phyloP scores from a whole-genome alignment of 108 stramenopile species.

The Pelagomonas calceolata region DNA sequence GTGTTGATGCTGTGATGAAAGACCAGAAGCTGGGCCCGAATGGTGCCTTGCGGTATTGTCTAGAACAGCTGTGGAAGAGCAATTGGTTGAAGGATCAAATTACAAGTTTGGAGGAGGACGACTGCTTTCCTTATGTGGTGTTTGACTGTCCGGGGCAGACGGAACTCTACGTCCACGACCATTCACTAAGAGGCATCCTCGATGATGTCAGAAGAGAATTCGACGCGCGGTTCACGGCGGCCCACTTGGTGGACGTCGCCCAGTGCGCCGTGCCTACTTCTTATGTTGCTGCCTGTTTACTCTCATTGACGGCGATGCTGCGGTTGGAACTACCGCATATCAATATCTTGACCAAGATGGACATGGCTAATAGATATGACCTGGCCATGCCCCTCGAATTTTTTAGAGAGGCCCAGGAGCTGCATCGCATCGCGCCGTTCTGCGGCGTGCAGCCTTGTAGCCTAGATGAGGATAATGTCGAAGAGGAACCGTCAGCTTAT shows the following conservation, averaged over 20 bases:
- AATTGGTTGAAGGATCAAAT: conserved; percentile 39
- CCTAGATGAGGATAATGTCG: no score
- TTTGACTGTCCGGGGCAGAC: conserved; percentile 96
- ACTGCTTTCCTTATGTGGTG: conserved; percentile 52
- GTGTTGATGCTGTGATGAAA: conserved; percentile 72
- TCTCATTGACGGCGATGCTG: conserved; percentile 84
- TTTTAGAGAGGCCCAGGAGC: conserved; percentile 32
- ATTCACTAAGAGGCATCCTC: conserved; percentile 53
- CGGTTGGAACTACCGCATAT: conserved; percentile 86
- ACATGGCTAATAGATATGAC: conserved; percentile 48
- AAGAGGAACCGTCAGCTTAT: not conserved
- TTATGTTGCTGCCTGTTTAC: conserved; percentile 81
- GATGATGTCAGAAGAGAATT: conserved; percentile 51
- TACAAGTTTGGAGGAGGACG: conserved; percentile 6
- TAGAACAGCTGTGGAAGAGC: conserved; percentile 75
- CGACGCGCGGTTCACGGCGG: conserved; percentile 72
- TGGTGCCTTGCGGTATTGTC: conserved; percentile 84
- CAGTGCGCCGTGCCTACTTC: conserved; percentile 75
- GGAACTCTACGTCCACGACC: conserved; percentile 85
- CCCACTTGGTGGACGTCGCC: conserved; percentile 89
- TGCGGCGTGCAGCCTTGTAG: no score
- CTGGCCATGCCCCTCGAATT: conserved; percentile 14
- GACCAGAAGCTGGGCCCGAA: conserved; percentile 85
- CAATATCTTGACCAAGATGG: conserved; percentile 88
- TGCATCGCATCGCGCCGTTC: conserved; percentile 9